Evolutionary conservation across 768 basidiomycete species (phyloP).

Genomic region (Phanerodontia chrysosporium): DNA sequence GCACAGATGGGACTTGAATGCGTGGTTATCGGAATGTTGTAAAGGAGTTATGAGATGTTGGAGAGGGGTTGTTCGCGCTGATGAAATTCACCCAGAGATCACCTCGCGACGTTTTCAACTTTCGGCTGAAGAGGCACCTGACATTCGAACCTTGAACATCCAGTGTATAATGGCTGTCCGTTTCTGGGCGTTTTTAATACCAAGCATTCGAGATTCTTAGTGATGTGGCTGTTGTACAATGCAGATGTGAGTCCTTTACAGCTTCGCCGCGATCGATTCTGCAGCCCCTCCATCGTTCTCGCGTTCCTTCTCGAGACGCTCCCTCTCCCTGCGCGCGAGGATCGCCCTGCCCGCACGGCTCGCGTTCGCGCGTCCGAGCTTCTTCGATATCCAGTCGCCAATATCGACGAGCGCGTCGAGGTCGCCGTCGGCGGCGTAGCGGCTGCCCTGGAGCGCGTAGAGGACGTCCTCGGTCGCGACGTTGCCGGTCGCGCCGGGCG

Average conservation of each 20-base stretch:
- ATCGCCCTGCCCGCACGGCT: conserved; percentile 78
- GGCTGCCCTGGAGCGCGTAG: conserved; percentile 70
- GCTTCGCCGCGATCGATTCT: conserved; percentile 14
- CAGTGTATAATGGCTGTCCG: too few species aligned
- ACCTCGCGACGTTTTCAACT: too few species aligned
- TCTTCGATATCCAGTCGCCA: conserved; percentile 78
- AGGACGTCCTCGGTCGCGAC: conserved; percentile 91
- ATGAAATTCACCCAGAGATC: too few species aligned
- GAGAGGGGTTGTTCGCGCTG: too few species aligned
- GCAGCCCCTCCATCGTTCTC: conserved; percentile 19
- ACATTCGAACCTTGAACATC: too few species aligned
- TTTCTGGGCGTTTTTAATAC: too few species aligned
- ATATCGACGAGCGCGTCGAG: conserved; percentile 67
- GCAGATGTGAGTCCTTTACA: conserved; percentile 1
- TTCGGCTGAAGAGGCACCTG: too few species aligned
- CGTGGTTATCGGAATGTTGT: too few species aligned
- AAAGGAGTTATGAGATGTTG: too few species aligned
- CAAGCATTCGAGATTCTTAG: too few species aligned
- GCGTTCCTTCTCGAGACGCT: conserved; percentile 22
- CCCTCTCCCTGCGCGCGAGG: conserved; percentile 44
- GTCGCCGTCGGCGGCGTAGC: conserved; percentile 55
- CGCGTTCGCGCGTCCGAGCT: conserved; percentile 61
- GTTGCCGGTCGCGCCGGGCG: conserved; percentile 93
- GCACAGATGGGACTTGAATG: too few species aligned
- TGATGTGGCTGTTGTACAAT: neutral